Percentiles rank a stretch among this genome's conserved stretches.
Evolutionary conservation across 2,329 filamentous ascomycete genomes (phyloP).

Genomic region (Aureobasidium lini): DNA sequence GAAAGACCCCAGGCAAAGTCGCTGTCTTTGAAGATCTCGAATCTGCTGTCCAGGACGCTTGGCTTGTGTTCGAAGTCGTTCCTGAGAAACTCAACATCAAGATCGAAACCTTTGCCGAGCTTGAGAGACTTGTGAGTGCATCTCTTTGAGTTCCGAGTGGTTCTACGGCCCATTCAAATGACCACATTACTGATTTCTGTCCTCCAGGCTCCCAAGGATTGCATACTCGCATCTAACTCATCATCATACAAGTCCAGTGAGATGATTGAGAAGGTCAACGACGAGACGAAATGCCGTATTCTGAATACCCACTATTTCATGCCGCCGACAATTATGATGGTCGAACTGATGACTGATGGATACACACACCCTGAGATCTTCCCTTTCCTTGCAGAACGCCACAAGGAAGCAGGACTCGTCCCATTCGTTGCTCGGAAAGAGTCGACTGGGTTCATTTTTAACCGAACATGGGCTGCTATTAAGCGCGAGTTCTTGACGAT

Average conservation of each 20-base stretch:
- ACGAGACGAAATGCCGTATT: conserved; percentile 32
- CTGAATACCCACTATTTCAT: conserved; percentile 49
- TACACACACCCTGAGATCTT: conserved; percentile 38
- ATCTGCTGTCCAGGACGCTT: conserved; percentile 38
- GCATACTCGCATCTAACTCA: conserved; percentile 45
- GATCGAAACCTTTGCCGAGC: conserved; percentile 38
- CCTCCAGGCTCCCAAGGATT: conserved; percentile 34
- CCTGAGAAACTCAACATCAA: conserved; percentile 46
- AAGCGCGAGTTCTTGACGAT: conserved; percentile 46
- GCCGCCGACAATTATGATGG: conserved; percentile 35
- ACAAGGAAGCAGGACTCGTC: conserved; percentile 33
- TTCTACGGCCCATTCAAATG: too few species aligned
- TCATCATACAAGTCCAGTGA: conserved; percentile 46
- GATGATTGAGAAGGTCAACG: conserved; percentile 39
- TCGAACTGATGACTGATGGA: conserved; percentile 49
- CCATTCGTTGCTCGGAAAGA: conserved; percentile 41
- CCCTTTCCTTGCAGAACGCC: conserved; percentile 37
- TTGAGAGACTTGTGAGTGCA: conserved; percentile 37
- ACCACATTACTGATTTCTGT: neutral
- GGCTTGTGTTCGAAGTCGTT: conserved; percentile 48
- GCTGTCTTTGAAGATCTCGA: conserved; percentile 31
- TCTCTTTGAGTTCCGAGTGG: too few species aligned
- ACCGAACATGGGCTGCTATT: conserved; percentile 50
- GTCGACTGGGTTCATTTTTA: conserved; percentile 49
- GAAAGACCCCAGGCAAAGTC: conserved; percentile 21